These are phyloP conservation scores for Moesziomyces antarcticus DNA, from an alignment of 1,284 basidiomycete species.

Conservation along the genomic window DNA sequence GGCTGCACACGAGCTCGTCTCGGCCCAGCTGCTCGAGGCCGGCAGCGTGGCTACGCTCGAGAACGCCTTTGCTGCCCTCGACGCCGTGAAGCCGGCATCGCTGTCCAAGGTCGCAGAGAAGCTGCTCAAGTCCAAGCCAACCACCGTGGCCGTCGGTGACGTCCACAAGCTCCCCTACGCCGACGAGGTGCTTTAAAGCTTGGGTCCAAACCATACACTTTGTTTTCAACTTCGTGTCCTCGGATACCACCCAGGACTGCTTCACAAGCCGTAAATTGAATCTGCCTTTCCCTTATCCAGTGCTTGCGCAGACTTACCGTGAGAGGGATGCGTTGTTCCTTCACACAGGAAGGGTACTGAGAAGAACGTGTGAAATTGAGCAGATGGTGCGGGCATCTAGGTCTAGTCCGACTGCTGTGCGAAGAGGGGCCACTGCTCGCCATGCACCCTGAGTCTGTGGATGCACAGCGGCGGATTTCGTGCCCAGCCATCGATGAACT, in stretches of 20 bases:
- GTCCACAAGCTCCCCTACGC: slow-evolving; percentile 65
- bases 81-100: slow-evolving; percentile 52
- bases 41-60: slow-evolving; percentile 46
- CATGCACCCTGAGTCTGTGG: slow-evolving; percentile 34
- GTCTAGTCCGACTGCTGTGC: slow-evolving; percentile 1
- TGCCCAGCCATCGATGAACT: slow-evolving; percentile 42
- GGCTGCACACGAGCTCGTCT: slow-evolving; percentile 52
- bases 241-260: too few species aligned
- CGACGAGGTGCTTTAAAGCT: slow-evolving; percentile 60
- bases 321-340: too few species aligned
- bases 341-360: background rate
- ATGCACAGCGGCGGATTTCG: slow-evolving; percentile 35
- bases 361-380: background rate
- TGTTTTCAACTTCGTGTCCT: background rate
- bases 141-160: slow-evolving; percentile 64
- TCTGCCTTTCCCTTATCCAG: background rate
- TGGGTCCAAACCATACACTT: too few species aligned
- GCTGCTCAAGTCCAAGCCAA: slow-evolving; percentile 65
- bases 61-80: slow-evolving; percentile 50
- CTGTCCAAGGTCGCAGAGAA: slow-evolving; percentile 54
- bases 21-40: slow-evolving; percentile 54
- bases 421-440: slow-evolving; percentile 26
- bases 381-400: background rate
- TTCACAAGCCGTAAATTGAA: background rate
- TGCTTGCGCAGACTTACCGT: too few species aligned